These are phyloP conservation scores for Turritis glabra DNA, from an alignment of 345 rosid genomes.

Conservation along the genomic window DNA sequence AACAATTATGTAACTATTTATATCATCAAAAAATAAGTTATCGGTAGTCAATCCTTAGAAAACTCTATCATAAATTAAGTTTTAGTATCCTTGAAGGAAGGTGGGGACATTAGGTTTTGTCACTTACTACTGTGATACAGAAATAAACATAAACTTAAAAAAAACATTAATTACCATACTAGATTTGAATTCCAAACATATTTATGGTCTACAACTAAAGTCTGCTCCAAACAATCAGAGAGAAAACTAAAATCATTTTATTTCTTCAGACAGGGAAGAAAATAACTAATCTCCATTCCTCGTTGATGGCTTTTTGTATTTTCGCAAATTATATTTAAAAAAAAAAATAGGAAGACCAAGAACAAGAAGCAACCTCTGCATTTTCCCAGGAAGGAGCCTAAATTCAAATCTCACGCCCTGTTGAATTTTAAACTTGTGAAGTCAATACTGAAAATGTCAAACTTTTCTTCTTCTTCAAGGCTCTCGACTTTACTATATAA, in stretches of 20 bases:
- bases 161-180: neutral
- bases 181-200: neutral
- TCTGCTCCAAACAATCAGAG: slow-evolving; percentile 21
- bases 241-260: neutral
- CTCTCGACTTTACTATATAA: slow-evolving; percentile 32
- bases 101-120: neutral
- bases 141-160: neutral
- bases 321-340: neutral
- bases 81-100: neutral
- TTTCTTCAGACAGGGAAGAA: neutral
- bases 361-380: slow-evolving; percentile 30
- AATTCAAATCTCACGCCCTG: slow-evolving; percentile 21
- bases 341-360: neutral
- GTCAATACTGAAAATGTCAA: slow-evolving; percentile 9
- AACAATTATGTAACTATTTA: neutral
- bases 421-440: slow-evolving; percentile 31
- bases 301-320: slow-evolving; percentile 32
- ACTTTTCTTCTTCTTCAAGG: slow-evolving; percentile 27
- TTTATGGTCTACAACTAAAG: slow-evolving; percentile 16
- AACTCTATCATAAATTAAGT: neutral
- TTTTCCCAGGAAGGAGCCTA: slow-evolving; percentile 24
- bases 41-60: neutral
- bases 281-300: slow-evolving; percentile 12
- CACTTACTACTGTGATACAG: neutral
- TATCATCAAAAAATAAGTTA: neutral